These are phyloP conservation scores for Phytopythium cucurbitacearum DNA, from an alignment of 352 stramenopile species.

Conservation along the genomic window DNA sequence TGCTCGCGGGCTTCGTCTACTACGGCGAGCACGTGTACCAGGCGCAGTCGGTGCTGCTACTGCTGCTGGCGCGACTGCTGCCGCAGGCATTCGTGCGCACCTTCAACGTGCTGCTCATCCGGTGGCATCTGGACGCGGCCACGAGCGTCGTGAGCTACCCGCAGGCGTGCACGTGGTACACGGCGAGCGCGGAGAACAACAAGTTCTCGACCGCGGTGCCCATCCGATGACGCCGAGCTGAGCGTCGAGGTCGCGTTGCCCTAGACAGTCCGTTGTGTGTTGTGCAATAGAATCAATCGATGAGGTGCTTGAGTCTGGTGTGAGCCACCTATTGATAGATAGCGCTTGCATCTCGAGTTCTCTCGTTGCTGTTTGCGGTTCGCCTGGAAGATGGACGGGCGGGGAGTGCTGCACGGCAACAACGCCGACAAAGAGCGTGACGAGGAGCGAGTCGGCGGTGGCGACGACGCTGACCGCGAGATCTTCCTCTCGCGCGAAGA, in stretches of 20 bases:
- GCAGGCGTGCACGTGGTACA: slow-evolving; percentile 11
- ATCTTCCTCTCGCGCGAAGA: slow-evolving; percentile 48
- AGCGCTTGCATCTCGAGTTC: too few relatives aligned
- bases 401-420: slow-evolving; percentile 11
- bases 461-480: slow-evolving; percentile 17
- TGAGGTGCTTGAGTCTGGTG: neutral
- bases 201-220: too few relatives aligned
- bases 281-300: neutral
- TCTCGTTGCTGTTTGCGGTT: neutral
- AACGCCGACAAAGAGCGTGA: slow-evolving; percentile 5
- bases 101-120: slow-evolving; percentile 18
- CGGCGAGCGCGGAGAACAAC: slow-evolving; percentile 5
- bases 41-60: slow-evolving; percentile 10
- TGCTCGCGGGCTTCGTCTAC: slow-evolving; percentile 14
- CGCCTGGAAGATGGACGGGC: neutral
- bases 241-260: too few relatives aligned
- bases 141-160: slow-evolving; percentile 10
- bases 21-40: slow-evolving; percentile 15
- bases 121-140: slow-evolving; percentile 12
- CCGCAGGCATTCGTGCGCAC: slow-evolving; percentile 14
- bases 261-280: too few relatives aligned
- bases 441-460: slow-evolving; percentile 7
- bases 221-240: too few relatives aligned
- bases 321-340: too few relatives aligned
- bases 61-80: slow-evolving; percentile 12